A percentile compares a stretch with the other conserved stretches of the same genome.
phyloP scores from a whole-genome alignment of 2,329 filamentous ascomycete genomes.

The Diaporthe vexans region DNA sequence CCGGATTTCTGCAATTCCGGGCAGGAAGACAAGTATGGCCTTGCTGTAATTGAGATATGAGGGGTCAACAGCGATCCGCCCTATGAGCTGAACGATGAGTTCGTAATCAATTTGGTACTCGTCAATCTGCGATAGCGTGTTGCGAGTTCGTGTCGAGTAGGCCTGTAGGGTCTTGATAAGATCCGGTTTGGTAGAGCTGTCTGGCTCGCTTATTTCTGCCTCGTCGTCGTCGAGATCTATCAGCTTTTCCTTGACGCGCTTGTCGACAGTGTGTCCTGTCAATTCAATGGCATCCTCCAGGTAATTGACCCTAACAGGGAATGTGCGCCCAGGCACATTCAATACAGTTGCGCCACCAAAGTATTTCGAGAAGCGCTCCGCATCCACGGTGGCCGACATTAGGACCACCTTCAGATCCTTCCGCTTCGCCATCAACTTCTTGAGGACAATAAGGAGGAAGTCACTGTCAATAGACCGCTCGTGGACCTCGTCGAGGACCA shows the following conservation, averaged over 20 bases:
- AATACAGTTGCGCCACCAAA: constrained; percentile 88
- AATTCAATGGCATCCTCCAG: constrained; percentile 93
- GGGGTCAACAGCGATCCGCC: constrained; percentile 79
- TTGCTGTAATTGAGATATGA: constrained; percentile 81
- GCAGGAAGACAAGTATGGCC: constrained; percentile 94
- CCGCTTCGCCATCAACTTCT: constrained; percentile 81
- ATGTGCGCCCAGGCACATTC: constrained; percentile 92
- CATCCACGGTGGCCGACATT: constrained; percentile 98
- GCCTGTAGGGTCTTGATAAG: constrained; percentile 75
- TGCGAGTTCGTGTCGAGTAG: constrained; percentile 83
- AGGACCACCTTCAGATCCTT: constrained; percentile 91
- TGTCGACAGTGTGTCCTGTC: constrained; percentile 78
- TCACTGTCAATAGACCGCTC: constrained; percentile 97
- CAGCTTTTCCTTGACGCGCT: constrained; percentile 66
- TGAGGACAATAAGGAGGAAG: constrained; percentile 92
- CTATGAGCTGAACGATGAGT: constrained; percentile 83
- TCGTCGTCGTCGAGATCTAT: constrained; percentile 74
- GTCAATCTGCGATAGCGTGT: constrained; percentile 82
- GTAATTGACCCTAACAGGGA: constrained; percentile 89
- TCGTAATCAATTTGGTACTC: constrained; percentile 94
- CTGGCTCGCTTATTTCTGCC: constrained; percentile 63
- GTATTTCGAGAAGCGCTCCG: constrained; percentile 90
- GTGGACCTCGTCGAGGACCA: constrained; percentile 98
- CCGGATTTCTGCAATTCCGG: constrained; percentile 93
- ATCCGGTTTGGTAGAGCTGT: constrained; percentile 66